A percentile compares a stretch with the other conserved stretches of the same genome.
These are phyloP conservation scores for Berberis vulgaris DNA, from an alignment of 164 flowering plant species.

Conservation along the genomic window DNA sequence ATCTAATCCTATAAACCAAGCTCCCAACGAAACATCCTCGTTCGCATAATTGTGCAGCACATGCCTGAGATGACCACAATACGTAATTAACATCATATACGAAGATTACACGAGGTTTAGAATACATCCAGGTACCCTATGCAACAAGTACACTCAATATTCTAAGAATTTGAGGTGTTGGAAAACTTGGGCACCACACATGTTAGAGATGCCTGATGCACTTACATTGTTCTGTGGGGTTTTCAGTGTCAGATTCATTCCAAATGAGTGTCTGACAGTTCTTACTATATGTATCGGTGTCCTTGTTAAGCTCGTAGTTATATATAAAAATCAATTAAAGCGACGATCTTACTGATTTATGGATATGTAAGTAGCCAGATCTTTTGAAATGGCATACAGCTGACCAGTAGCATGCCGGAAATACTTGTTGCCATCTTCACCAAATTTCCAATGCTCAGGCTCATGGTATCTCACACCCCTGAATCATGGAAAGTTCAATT, in stretches of 20 bases:
- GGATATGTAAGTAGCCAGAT: slow-evolving; percentile 53
- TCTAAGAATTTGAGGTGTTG: no score
- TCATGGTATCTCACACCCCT: slow-evolving; percentile 77
- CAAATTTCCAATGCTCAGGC: slow-evolving; percentile 77
- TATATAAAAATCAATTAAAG: not conserved
- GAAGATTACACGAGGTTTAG: not conserved
- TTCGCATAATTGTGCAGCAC: slow-evolving; percentile 81
- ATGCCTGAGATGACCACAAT: slow-evolving; percentile 40
- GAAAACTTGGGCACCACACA: no score
- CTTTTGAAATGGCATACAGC: slow-evolving; percentile 61
- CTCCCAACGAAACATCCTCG: slow-evolving; percentile 84
- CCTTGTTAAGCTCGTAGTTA: not conserved
- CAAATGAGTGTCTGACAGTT: no score
- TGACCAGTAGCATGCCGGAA: slow-evolving; percentile 86
- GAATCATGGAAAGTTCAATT: slow-evolving; percentile 10
- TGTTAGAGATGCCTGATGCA: no score
- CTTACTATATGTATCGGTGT: no score
- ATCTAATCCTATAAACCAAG: slow-evolving; percentile 89
- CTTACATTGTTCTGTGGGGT: no score
- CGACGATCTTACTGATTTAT: slow-evolving; percentile 42
- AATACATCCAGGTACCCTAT: not conserved
- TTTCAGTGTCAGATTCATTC: no score
- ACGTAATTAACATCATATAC: not conserved
- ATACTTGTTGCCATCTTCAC: slow-evolving; percentile 57
- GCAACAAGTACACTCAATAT: no score